phyloP scores from a whole-genome alignment of 1,284 basidiomycete species.

The Clitocybe nebularis region DNA sequence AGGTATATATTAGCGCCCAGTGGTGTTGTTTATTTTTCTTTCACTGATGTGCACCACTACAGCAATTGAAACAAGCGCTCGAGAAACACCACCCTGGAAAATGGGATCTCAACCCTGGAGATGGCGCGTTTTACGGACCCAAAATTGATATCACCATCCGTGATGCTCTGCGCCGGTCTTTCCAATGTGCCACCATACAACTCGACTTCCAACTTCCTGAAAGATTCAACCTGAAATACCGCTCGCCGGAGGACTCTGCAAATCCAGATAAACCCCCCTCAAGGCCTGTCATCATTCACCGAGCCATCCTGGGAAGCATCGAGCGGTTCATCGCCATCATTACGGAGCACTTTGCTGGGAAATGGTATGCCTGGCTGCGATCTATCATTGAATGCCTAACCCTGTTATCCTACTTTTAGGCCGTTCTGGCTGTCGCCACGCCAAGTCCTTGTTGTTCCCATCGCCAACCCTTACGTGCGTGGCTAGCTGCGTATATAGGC shows the following conservation, averaged over 20 bases:
- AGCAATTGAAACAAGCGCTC: constrained; percentile 85
- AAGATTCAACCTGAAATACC: constrained; percentile 94
- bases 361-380: constrained; percentile 67
- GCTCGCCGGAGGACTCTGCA: constrained; percentile 64
- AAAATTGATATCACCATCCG: constrained; percentile 98
- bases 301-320: constrained; percentile 91
- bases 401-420: constrained; percentile 24
- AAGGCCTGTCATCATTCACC: constrained; percentile 97
- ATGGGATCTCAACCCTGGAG: constrained; percentile 94
- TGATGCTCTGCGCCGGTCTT: constrained; percentile 89
- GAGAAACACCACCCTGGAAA: constrained; percentile 86
- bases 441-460: constrained; percentile 93
- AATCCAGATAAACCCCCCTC: constrained; percentile 56
- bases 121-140: constrained; percentile 96
- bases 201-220: constrained; percentile 99
- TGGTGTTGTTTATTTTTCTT: constrained; percentile 6
- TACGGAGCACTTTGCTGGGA: constrained; percentile 96
- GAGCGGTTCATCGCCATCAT: constrained; percentile 98
- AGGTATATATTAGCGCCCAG: constrained; percentile 20
- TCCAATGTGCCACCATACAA: constrained; percentile 99
- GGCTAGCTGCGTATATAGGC: background rate
- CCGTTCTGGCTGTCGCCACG: constrained; percentile 98
- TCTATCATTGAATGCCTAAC: background rate
- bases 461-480: constrained; percentile 82
- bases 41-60: constrained; percentile 11